These are phyloP conservation scores for Boletus subcaerulescens DNA, from an alignment of 768 basidiomycete species.

Conservation along the genomic window DNA sequence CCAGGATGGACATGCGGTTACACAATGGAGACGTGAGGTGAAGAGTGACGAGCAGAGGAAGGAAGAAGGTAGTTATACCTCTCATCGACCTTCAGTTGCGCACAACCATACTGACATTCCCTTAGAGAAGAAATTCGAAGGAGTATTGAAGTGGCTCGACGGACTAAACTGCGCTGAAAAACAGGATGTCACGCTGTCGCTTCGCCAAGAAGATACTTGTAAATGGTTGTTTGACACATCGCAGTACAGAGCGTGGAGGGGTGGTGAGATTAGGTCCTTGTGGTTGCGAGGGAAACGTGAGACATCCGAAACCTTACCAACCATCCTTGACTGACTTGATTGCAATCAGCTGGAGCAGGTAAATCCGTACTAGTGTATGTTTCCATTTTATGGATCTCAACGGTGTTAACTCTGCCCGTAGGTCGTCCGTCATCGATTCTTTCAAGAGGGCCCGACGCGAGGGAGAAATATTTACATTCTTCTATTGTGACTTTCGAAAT, in stretches of 20 bases:
- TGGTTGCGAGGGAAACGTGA: conserved; percentile 9
- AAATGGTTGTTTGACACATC: conserved; percentile 2
- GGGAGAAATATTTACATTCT: not conserved
- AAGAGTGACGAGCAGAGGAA: not conserved
- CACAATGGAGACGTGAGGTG: not conserved
- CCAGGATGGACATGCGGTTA: not conserved
- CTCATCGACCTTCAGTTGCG: not conserved
- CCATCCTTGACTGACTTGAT: not conserved
- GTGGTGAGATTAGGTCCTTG: not conserved
- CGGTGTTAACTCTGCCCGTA: not conserved
- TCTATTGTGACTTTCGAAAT: conserved; percentile 2
- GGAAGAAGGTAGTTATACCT: not conserved
- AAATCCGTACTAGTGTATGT: conserved; percentile 10
- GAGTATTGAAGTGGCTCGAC: conserved; percentile 1
- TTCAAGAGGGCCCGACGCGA: not conserved
- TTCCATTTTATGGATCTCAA: not conserved
- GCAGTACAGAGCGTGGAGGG: conserved; percentile 1
- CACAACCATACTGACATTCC: not conserved
- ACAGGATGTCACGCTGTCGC: not conserved
- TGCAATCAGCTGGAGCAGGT: not conserved
- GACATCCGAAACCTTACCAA: not conserved
- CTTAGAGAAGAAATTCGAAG: not conserved
- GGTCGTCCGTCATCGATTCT: conserved; percentile 1
- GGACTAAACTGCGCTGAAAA: conserved; percentile 3
- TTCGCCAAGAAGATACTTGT: conserved; percentile 1